Evolutionary conservation across 1,139 yeast genomes (phyloP).

Genomic region (Blastobotrys capitulatus): DNA sequence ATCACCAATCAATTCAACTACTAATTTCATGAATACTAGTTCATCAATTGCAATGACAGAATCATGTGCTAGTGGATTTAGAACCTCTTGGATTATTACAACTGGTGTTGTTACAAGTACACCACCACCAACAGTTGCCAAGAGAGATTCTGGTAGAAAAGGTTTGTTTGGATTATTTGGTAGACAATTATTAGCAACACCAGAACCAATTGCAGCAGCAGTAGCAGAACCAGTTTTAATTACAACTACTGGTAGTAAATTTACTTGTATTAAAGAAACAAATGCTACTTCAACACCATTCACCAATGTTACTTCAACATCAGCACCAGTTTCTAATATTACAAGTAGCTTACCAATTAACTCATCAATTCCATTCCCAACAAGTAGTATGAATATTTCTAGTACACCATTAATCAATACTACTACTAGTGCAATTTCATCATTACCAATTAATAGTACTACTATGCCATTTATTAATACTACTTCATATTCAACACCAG

Average conservation of each 20-base stretch:
- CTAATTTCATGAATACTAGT: neutral
- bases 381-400: neutral
- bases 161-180: too few species aligned
- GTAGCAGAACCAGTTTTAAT: neutral
- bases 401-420: neutral
- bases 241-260: neutral
- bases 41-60: neutral
- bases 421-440: neutral
- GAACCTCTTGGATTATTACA: neutral
- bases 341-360: neutral
- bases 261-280: neutral
- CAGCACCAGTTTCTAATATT: neutral
- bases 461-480: neutral
- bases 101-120: neutral
- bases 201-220: neutral
- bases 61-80: conserved; percentile 2
- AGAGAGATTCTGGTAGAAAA: too few species aligned
- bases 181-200: too few species aligned
- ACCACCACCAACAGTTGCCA: neutral
- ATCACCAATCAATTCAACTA: neutral
- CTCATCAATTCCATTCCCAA: neutral
- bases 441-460: neutral
- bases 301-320: neutral
- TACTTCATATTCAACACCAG: neutral
- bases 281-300: neutral